Percentiles rank a stretch among this genome's conserved stretches.
phyloP scores from a whole-genome alignment of 352 stramenopile species.

The Phytophthora sansomeana region DNA sequence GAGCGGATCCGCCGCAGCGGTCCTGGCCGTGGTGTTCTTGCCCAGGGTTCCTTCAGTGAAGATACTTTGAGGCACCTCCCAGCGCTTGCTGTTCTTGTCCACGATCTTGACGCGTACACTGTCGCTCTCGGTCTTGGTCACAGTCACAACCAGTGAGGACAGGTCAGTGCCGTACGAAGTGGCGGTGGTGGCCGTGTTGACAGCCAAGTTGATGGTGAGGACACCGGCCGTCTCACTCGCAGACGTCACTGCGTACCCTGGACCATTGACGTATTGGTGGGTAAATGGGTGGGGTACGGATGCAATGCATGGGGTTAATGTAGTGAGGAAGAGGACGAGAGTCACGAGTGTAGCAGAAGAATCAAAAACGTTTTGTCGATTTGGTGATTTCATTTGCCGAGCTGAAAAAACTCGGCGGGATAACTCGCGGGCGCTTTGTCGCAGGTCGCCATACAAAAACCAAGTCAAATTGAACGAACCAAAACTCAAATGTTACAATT shows the following conservation, averaged over 20 bases:
- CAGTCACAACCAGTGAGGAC: slow-evolving; percentile 48
- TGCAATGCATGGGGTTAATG: background rate
- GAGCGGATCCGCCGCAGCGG: slow-evolving; percentile 10
- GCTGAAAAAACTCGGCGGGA: too few relatives aligned
- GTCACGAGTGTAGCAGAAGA: background rate
- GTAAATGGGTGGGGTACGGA: slow-evolving; percentile 34
- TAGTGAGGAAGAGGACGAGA: background rate
- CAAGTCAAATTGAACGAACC: too few relatives aligned
- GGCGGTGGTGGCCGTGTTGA: slow-evolving; percentile 30
- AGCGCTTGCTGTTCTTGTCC: slow-evolving; percentile 58
- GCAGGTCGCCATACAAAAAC: too few relatives aligned
- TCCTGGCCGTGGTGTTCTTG: slow-evolving; percentile 5
- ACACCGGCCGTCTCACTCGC: slow-evolving; percentile 37
- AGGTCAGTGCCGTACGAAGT: slow-evolving; percentile 48
- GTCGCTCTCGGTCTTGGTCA: slow-evolving; percentile 47
- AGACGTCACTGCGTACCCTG: slow-evolving; percentile 48
- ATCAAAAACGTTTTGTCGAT: too few relatives aligned
- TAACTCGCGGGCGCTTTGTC: too few relatives aligned
- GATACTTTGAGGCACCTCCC: slow-evolving; percentile 52
- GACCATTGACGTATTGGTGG: slow-evolving; percentile 40
- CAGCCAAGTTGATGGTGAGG: slow-evolving; percentile 42
- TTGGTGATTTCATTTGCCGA: too few relatives aligned
- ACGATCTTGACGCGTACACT: slow-evolving; percentile 61
- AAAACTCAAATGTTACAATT: too few relatives aligned
- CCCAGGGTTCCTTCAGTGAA: slow-evolving; percentile 44